Evolutionary conservation across 208 protist species (phyloP).

Genomic region (Trypanosoma boissoni): DNA sequence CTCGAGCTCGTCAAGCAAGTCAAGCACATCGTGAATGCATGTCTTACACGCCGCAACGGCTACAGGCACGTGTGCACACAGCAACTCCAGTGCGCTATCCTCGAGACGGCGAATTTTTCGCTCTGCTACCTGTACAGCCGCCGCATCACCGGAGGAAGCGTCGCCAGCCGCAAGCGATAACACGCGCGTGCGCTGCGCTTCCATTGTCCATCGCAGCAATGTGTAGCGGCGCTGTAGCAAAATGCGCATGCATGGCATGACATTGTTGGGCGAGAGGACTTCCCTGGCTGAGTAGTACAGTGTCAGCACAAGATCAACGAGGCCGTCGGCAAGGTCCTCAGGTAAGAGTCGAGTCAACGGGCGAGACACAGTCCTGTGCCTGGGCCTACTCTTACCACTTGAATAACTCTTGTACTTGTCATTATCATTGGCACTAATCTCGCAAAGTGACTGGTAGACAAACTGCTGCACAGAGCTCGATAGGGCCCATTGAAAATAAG

Average conservation of each 20-base stretch:
- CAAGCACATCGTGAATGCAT: not conserved
- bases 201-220: not conserved
- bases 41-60: not conserved
- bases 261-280: not conserved
- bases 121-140: not conserved
- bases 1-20: slow-evolving; percentile 1
- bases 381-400: too few relatives aligned
- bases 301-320: slow-evolving; percentile 1
- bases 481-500: slow-evolving; percentile 17
- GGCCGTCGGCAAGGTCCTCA: slow-evolving; percentile 7
- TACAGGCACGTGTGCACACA: not conserved
- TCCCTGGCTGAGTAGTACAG: not conserved
- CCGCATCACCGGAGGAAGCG: not conserved
- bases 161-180: not conserved
- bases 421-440: not conserved
- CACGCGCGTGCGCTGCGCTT: not conserved
- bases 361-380: too few relatives aligned
- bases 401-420: too few relatives aligned
- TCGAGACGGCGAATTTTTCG: slow-evolving; percentile 9
- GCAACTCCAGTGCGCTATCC: not conserved
- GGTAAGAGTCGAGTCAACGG: not conserved
- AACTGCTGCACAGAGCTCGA: not conserved
- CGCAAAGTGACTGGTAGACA: not conserved
- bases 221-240: slow-evolving; percentile 1
- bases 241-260: not conserved